Conservation (phyloP, 345 rosid genomes). For the Populus nigra region DNA sequence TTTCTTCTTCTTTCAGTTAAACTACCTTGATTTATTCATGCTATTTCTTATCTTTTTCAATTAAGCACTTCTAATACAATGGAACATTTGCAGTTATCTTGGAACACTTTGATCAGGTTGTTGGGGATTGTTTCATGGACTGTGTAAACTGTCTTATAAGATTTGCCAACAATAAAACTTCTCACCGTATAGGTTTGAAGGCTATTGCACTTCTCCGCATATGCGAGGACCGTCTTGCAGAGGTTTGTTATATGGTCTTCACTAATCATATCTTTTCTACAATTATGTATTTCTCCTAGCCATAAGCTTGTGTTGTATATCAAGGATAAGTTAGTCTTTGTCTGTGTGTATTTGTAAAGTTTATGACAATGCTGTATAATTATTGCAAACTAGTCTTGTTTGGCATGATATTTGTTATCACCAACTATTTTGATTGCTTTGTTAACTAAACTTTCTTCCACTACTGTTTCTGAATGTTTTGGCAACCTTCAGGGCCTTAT, state of each 20-base stretch:
- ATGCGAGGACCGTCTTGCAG: conserved; percentile 99
- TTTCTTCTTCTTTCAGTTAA: neutral
- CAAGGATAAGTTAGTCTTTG: neutral
- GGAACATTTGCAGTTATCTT: conserved; percentile 71
- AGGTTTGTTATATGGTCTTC: conserved; percentile 48
- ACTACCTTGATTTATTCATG: neutral
- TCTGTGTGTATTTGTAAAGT: neutral
- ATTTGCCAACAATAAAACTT: conserved; percentile 88
- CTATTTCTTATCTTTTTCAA: conserved; percentile 2
- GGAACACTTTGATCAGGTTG: conserved; percentile 98
- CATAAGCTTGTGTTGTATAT: neutral
- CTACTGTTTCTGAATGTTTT: conserved; percentile 19
- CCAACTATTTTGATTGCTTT: neutral
- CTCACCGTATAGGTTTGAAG: conserved; percentile 92
- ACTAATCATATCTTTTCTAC: neutral
- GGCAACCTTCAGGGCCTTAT: conserved; percentile 59
- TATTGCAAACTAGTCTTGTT: neutral
- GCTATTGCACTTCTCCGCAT: conserved; percentile 98
- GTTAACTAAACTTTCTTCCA: neutral
- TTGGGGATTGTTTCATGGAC: conserved; percentile 99
- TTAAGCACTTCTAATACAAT: conserved; percentile 34
- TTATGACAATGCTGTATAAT: neutral
- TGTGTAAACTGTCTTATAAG: conserved; percentile 97
- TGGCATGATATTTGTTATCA: neutral
- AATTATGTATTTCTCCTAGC: neutral